phyloP scores from a whole-genome alignment of 768 basidiomycete species.

The Dioszegia hungarica region DNA sequence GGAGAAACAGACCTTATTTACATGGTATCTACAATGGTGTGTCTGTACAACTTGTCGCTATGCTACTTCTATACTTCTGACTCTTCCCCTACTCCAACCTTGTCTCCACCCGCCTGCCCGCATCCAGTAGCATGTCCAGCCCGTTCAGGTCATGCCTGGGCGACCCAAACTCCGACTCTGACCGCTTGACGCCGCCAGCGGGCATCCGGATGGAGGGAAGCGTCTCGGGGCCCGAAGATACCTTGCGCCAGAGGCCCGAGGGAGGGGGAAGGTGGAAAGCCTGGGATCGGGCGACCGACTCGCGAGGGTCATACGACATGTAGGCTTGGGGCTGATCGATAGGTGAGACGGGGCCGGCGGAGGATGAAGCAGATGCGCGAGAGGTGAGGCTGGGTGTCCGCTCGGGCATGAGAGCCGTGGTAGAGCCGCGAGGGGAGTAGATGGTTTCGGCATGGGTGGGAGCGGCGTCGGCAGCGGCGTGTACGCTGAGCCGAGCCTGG shows the following conservation, averaged over 20 bases:
- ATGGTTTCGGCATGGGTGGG: background rate
- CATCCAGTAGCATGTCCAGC: slow-evolving; percentile 29
- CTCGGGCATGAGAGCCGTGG: background rate
- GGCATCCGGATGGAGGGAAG: background rate
- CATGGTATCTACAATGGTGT: no score
- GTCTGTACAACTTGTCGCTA: no score
- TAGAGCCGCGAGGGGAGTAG: background rate
- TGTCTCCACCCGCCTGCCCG: slow-evolving; percentile 14
- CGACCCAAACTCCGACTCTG: background rate
- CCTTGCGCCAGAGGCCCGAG: background rate
- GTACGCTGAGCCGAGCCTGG: slow-evolving; percentile 40
- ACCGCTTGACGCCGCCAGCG: background rate
- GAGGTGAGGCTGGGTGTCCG: slow-evolving; percentile 9
- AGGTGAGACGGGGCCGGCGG: slow-evolving; percentile 3
- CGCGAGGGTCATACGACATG: background rate
- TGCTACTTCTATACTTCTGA: no score
- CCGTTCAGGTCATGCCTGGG: slow-evolving; percentile 6
- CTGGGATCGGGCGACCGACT: background rate
- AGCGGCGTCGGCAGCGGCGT: slow-evolving; percentile 25
- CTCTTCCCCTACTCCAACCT: background rate
- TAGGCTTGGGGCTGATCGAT: background rate
- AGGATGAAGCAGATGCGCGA: slow-evolving; percentile 8
- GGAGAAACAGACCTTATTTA: no score
- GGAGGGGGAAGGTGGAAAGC: background rate
- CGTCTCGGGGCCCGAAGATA: background rate